phyloP scores from a whole-genome alignment of 2,329 filamentous ascomycete species.

The Cercospora beticola region DNA sequence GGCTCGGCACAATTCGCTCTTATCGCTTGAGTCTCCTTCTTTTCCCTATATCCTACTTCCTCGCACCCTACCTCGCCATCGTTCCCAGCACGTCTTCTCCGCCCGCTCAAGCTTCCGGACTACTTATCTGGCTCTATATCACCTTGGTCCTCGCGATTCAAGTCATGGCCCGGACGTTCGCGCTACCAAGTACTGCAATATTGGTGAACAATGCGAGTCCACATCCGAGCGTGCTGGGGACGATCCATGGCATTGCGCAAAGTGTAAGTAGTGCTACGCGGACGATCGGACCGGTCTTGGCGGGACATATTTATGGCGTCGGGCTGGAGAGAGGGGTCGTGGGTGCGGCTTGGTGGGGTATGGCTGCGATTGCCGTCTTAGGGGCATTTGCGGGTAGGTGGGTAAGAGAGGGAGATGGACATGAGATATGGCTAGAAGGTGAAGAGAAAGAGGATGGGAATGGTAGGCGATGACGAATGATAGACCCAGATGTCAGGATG shows the following conservation, averaged over 20 bases:
- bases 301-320: slow-evolving; percentile 53
- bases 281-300: slow-evolving; percentile 56
- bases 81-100: slow-evolving; percentile 43
- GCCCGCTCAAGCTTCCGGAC: slow-evolving; percentile 43
- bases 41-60: slow-evolving; percentile 48
- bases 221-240: slow-evolving; percentile 56
- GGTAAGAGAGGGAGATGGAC: slow-evolving; percentile 63
- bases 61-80: slow-evolving; percentile 46
- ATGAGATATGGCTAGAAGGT: slow-evolving; percentile 56
- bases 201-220: slow-evolving; percentile 62
- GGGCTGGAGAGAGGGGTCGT: slow-evolving; percentile 56
- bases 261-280: slow-evolving; percentile 55
- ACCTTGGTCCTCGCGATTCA: slow-evolving; percentile 45
- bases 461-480: background rate
- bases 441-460: slow-evolving; percentile 44
- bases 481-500: too few species aligned
- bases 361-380: slow-evolving; percentile 54
- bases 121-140: slow-evolving; percentile 46
- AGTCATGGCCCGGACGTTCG: slow-evolving; percentile 50
- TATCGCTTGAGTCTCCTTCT: slow-evolving; percentile 45
- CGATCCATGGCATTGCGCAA: slow-evolving; percentile 60
- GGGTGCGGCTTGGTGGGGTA: slow-evolving; percentile 58
- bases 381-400: slow-evolving; percentile 59
- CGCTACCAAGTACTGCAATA: slow-evolving; percentile 59
- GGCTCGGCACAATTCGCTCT: slow-evolving; percentile 44